These are phyloP conservation scores for Arthrobotrys sphaeroides DNA, from an alignment of 2,329 filamentous ascomycete genomes.

Conservation along the genomic window DNA sequence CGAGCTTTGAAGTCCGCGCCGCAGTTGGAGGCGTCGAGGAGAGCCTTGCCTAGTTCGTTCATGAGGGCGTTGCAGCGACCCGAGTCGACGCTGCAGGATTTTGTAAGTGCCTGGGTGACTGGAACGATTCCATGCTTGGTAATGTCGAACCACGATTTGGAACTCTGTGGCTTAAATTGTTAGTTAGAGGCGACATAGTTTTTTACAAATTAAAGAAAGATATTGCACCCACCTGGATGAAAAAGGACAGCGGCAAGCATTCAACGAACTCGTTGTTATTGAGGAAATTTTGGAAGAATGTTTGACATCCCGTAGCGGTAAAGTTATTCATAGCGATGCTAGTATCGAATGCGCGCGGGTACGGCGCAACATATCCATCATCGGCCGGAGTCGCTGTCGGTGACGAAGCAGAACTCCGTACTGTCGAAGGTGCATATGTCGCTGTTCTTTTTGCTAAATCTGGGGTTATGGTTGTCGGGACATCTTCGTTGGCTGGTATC, in stretches of 20 bases:
- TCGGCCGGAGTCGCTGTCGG: constrained; percentile 3
- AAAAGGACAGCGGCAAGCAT: constrained; percentile 84
- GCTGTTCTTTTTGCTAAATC: constrained; percentile 19
- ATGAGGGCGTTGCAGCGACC: constrained; percentile 74
- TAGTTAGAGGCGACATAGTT: constrained; percentile 9
- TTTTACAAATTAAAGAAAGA: background rate
- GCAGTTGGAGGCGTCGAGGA: constrained; percentile 73
- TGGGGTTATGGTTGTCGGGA: constrained; percentile 7
- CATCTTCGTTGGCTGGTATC: background rate
- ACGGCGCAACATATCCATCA: constrained; percentile 46
- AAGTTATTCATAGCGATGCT: constrained; percentile 65
- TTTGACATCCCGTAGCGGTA: constrained; percentile 68
- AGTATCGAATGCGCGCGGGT: constrained; percentile 51
- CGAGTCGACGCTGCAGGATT: constrained; percentile 76
- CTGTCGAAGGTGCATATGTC: constrained; percentile 37
- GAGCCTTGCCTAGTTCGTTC: constrained; percentile 70
- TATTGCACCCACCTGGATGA: constrained; percentile 73
- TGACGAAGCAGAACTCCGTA: constrained; percentile 6
- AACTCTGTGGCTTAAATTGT: constrained; percentile 69
- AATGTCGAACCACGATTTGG: constrained; percentile 79
- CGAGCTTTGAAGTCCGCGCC: constrained; percentile 73
- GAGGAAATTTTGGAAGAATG: constrained; percentile 75
- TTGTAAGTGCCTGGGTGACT: constrained; percentile 81
- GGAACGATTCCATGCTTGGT: constrained; percentile 75
- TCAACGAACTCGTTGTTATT: constrained; percentile 72